Conservation (phyloP, 371 early-diverging fungal species). For the Mucor lusitanicus region DNA sequence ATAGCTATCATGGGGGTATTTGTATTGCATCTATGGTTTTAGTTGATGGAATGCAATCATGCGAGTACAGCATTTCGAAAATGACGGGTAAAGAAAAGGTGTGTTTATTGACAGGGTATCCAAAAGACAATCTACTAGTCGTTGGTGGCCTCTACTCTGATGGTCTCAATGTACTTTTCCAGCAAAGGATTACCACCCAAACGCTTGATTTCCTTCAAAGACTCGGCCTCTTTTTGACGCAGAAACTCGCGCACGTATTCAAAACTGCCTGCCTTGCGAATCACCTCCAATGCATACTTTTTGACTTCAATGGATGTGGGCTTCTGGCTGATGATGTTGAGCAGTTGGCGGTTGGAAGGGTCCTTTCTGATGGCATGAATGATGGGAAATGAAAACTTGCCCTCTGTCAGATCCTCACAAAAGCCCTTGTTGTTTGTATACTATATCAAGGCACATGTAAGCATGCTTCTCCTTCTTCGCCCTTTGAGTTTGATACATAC, state of each 20-base stretch:
- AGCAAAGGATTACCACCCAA: constrained; percentile 78
- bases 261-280: constrained; percentile 79
- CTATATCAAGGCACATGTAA: constrained; percentile 28
- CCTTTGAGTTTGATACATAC: constrained; percentile 36
- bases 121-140: neutral
- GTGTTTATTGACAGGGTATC: constrained; percentile 3
- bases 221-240: constrained; percentile 59
- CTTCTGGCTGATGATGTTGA: constrained; percentile 85
- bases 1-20: too few species aligned
- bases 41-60: neutral
- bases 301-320: constrained; percentile 84
- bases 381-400: constrained; percentile 96
- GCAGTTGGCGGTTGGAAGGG: constrained; percentile 64
- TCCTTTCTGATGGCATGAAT: constrained; percentile 82
- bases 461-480: neutral
- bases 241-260: constrained; percentile 73
- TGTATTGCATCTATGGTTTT: neutral
- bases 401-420: constrained; percentile 97
- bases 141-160: constrained; percentile 2
- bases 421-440: constrained; percentile 93
- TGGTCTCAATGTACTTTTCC: constrained; percentile 53
- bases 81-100: neutral
- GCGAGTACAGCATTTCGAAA: neutral
- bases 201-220: constrained; percentile 57
- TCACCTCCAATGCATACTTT: constrained; percentile 78